phyloP scores from a whole-genome alignment of 1,139 yeast genomes.

The Suhomyces bribrorum region DNA sequence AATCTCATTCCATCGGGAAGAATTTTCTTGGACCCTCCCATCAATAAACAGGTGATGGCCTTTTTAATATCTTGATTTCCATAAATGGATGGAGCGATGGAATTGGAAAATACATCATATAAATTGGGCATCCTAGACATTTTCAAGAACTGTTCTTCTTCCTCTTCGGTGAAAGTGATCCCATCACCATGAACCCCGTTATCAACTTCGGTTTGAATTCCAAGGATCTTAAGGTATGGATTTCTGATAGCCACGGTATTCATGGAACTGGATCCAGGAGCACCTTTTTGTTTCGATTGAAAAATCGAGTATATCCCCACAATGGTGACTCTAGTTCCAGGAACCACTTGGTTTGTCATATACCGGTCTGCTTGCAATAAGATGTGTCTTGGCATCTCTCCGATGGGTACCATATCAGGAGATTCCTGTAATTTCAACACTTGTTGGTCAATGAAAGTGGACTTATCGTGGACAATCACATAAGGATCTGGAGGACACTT shows the following conservation, averaged over 20 bases:
- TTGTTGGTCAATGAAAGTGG: conserved; percentile 92
- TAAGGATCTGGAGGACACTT: conserved; percentile 92
- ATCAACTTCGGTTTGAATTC: conserved; percentile 81
- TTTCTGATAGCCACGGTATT: conserved; percentile 84
- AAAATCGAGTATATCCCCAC: conserved; percentile 91
- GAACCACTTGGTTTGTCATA: conserved; percentile 85
- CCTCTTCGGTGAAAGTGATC: conserved; percentile 82
- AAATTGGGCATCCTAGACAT: conserved; percentile 81
- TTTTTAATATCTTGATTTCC: conserved; percentile 92
- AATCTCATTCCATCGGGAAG: conserved; percentile 96
- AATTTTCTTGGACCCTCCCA: conserved; percentile 93
- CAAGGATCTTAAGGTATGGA: conserved; percentile 86
- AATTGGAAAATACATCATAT: conserved; percentile 79
- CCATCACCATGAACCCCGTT: conserved; percentile 63
- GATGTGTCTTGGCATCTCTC: conserved; percentile 97
- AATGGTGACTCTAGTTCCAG: conserved; percentile 91
- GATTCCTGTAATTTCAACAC: conserved; percentile 90
- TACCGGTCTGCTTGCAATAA: conserved; percentile 86
- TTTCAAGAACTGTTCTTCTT: conserved; percentile 85
- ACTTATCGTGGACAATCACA: conserved; percentile 89
- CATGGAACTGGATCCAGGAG: conserved; percentile 35
- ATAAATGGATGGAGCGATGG: conserved; percentile 95
- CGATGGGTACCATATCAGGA: conserved; percentile 98
- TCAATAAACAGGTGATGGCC: conserved; percentile 85
- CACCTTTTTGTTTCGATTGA: conserved; percentile 61